Percentiles rank a stretch among this genome's conserved stretches.
These are phyloP conservation scores for Diversispora eburnea DNA, from an alignment of 192 early-diverging fungal species.

Conservation along the genomic window DNA sequence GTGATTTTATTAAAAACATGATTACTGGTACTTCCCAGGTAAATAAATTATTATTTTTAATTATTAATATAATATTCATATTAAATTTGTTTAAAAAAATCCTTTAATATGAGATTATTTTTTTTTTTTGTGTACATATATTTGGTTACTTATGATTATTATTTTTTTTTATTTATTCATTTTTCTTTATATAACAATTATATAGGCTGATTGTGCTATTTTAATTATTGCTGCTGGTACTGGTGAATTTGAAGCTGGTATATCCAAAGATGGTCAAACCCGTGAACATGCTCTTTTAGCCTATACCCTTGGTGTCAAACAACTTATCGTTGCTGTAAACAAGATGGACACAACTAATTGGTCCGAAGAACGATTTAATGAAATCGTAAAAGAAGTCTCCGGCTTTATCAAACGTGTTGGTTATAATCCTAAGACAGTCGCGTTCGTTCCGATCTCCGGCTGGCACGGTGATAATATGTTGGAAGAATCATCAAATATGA, in stretches of 20 bases:
- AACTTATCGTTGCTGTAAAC: conserved; percentile 99
- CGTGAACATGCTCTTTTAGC: conserved; percentile 98
- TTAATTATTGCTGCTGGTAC: conserved; percentile 91
- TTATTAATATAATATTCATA: background rate
- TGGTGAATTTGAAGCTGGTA: conserved; percentile 93
- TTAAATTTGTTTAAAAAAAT: background rate
- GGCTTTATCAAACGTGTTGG: conserved; percentile 97
- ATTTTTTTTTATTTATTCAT: background rate
- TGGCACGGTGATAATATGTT: conserved; percentile 99
- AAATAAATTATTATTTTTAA: background rate
- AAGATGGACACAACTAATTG: conserved; percentile 99
- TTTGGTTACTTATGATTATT: background rate
- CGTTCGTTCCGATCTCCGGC: conserved; percentile 97
- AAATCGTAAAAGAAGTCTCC: conserved; percentile 94
- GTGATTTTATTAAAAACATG: conserved; percentile 99
- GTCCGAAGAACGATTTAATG: conserved; percentile 90
- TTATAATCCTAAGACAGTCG: conserved; percentile 88
- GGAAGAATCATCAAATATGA: conserved; percentile 88
- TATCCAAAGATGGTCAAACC: conserved; percentile 99
- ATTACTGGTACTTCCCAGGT: conserved; percentile 97
- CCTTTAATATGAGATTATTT: background rate
- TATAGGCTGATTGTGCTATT: conserved; percentile 89
- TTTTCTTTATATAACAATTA: background rate
- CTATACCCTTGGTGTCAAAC: conserved; percentile 96
- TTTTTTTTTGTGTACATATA: background rate